Evolutionary conservation across 2,329 filamentous ascomycete genomes (phyloP).

Genomic region (Dactylonectria macrodidyma): DNA sequence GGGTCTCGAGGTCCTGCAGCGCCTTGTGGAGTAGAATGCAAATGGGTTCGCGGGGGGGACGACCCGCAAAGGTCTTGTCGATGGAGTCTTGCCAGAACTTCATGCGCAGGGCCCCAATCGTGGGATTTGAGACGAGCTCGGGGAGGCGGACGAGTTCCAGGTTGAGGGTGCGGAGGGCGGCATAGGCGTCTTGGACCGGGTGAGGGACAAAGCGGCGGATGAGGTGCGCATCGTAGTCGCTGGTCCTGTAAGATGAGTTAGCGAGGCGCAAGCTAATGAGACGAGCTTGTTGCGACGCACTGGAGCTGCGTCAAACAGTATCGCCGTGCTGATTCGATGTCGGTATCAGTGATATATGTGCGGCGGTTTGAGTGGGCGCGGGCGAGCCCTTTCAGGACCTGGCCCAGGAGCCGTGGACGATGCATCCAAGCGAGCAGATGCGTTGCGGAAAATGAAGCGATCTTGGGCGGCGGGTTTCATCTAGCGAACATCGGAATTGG

Average conservation of each 20-base stretch:
- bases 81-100: conserved; percentile 96
- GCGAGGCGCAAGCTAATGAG: background rate
- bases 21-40: conserved; percentile 86
- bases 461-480: background rate
- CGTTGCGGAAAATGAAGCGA: conserved; percentile 2
- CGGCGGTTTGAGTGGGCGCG: conserved; percentile 49
- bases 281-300: conserved; percentile 50
- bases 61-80: conserved; percentile 80
- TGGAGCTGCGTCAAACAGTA: conserved; percentile 70
- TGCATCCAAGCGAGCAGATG: conserved; percentile 54
- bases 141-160: conserved; percentile 92
- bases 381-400: conserved; percentile 57
- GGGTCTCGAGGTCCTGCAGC: conserved; percentile 71
- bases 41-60: conserved; percentile 91
- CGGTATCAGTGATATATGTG: conserved; percentile 64
- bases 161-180: conserved; percentile 93
- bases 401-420: conserved; percentile 53
- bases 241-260: conserved; percentile 70
- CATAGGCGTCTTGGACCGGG: conserved; percentile 84
- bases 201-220: conserved; percentile 87
- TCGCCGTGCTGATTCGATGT: conserved; percentile 66
- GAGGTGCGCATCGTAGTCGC: conserved; percentile 90
- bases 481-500: conserved; percentile 21
- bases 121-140: conserved; percentile 89
- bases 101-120: conserved; percentile 89